Conservation (phyloP, 768 basidiomycete species). For the Suillus hirtellus region DNA sequence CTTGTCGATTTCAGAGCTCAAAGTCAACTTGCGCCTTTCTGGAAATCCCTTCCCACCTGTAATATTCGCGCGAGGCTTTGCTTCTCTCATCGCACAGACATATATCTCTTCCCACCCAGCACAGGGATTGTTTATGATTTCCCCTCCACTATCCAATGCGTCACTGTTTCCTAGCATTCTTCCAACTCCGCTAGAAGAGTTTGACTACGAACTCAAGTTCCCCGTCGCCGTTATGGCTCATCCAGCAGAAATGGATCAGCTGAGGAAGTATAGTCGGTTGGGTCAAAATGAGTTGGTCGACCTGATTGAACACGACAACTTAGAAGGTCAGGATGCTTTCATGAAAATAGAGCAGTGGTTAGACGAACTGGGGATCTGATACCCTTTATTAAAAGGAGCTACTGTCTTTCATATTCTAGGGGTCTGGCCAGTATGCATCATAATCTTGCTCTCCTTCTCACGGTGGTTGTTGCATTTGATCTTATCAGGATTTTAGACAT, state of each 20-base stretch:
- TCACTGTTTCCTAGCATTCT: conserved; percentile 32
- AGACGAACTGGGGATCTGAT: conserved; percentile 53
- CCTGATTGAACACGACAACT: conserved; percentile 32
- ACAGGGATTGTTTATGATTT: conserved; percentile 59
- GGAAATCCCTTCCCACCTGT: conserved; percentile 58
- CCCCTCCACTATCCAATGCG: conserved; percentile 48
- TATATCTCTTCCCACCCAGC: conserved; percentile 72
- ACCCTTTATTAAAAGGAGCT: background rate
- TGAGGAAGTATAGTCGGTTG: conserved; percentile 43
- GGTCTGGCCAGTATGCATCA: background rate
- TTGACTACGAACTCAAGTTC: conserved; percentile 61
- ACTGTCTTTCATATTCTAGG: background rate
- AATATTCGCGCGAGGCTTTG: conserved; percentile 48
- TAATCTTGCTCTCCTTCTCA: background rate
- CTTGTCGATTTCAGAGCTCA: conserved; percentile 38
- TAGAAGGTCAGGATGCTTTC: conserved; percentile 41
- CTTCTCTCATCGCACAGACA: conserved; percentile 60
- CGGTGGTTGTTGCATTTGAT: background rate
- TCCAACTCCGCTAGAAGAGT: conserved; percentile 46
- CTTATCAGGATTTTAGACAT: background rate
- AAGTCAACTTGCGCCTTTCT: conserved; percentile 41
- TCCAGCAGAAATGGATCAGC: conserved; percentile 31
- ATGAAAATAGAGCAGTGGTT: conserved; percentile 52
- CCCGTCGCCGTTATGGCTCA: conserved; percentile 55
- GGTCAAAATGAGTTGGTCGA: conserved; percentile 42